A percentile compares a stretch with the other conserved stretches of the same genome.
These are phyloP conservation scores for Colletotrichum sp. DNA, from an alignment of 2,329 filamentous ascomycete genomes.

Conservation along the genomic window DNA sequence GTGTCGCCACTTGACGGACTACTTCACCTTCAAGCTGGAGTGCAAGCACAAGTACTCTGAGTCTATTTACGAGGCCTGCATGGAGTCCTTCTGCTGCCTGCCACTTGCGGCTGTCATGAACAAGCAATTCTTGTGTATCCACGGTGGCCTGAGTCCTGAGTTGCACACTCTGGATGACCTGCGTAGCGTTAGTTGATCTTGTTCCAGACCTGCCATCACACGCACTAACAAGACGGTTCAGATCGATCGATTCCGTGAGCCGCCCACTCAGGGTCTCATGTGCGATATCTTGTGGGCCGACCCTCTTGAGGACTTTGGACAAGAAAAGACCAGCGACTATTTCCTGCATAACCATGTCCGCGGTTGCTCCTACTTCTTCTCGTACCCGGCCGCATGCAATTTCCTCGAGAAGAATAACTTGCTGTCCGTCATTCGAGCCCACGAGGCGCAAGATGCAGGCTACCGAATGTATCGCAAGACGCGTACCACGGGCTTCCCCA, in stretches of 20 bases:
- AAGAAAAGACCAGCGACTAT: conserved; percentile 97
- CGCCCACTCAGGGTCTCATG: conserved; percentile 97
- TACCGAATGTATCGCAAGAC: conserved; percentile 99
- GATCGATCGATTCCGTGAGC: conserved; percentile 98
- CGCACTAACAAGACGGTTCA: conserved; percentile 37
- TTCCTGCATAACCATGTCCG: conserved; percentile 98
- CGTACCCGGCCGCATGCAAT: conserved; percentile 93
- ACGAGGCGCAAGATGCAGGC: conserved; percentile 97
- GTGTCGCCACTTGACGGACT: conserved; percentile 97
- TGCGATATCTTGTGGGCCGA: conserved; percentile 99
- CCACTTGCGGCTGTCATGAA: conserved; percentile 98
- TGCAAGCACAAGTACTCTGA: conserved; percentile 99
- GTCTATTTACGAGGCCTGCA: conserved; percentile 93
- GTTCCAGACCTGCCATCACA: not conserved
- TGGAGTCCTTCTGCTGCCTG: conserved; percentile 95
- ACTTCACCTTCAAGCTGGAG: conserved; percentile 99
- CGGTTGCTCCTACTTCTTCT: conserved; percentile 99
- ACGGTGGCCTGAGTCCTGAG: conserved; percentile 94
- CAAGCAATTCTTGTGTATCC: conserved; percentile 99
- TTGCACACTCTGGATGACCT: conserved; percentile 94
- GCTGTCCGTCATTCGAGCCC: conserved; percentile 93
- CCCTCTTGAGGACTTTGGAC: conserved; percentile 95
- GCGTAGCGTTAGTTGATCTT: conserved; percentile 66
- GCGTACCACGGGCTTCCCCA: conserved; percentile 95
- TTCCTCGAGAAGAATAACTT: conserved; percentile 99